These are phyloP conservation scores for Sugiyamaella paludigena DNA, from an alignment of 1,139 yeast species.

Conservation along the genomic window DNA sequence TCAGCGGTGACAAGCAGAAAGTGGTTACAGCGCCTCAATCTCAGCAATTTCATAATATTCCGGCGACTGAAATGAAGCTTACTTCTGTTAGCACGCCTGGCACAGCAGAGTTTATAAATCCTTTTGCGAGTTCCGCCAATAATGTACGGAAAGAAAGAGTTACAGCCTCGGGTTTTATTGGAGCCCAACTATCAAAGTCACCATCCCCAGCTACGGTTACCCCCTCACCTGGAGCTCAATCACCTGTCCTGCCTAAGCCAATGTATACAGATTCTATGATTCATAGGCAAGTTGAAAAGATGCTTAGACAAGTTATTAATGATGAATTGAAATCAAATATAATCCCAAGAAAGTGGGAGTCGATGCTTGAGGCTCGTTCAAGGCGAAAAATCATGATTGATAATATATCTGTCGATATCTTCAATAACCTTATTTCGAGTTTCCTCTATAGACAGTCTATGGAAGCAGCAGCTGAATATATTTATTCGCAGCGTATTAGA, in stretches of 20 bases:
- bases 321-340: conserved; percentile 32
- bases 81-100: too few species aligned
- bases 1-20: too few species aligned
- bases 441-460: conserved; percentile 45
- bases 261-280: conserved; percentile 17
- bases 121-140: background rate
- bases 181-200: background rate
- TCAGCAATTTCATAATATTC: too few species aligned
- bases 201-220: conserved; percentile 2
- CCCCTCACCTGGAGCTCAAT: conserved; percentile 12
- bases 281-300: conserved; percentile 22
- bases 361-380: conserved; percentile 38
- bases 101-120: background rate
- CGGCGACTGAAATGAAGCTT: too few species aligned
- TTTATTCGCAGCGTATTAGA: conserved; percentile 31
- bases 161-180: background rate
- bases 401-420: conserved; percentile 49
- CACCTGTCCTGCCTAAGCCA: conserved; percentile 21
- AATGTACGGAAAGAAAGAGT: background rate
- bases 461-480: conserved; percentile 44
- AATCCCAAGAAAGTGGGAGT: conserved; percentile 37
- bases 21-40: too few species aligned
- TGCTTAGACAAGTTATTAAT: conserved; percentile 28
- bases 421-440: conserved; percentile 60
- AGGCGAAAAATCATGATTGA: conserved; percentile 41